These are phyloP conservation scores for Adansonia grandidieri DNA, from an alignment of 441 rosid genomes.

Conservation along the genomic window DNA sequence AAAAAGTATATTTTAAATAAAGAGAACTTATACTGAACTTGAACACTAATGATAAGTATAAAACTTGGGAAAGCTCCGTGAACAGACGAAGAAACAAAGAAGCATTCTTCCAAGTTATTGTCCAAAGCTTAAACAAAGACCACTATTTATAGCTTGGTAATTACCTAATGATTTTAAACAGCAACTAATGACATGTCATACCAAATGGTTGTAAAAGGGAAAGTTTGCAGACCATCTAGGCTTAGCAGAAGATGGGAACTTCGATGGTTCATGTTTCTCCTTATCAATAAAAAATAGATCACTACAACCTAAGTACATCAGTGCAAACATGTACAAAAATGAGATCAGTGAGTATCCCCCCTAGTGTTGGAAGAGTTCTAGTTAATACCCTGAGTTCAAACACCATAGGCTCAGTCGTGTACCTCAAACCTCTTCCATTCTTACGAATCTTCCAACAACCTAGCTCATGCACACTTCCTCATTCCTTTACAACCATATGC, in stretches of 20 bases:
- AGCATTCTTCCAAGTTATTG: neutral
- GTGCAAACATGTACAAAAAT: neutral
- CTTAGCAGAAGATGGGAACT: neutral
- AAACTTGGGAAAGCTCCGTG: neutral
- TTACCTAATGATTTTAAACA: neutral
- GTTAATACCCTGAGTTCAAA: neutral
- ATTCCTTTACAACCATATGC: neutral
- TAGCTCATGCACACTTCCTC: neutral
- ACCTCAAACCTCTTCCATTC: neutral
- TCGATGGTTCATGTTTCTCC: neutral
- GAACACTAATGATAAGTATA: neutral
- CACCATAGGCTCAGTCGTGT: neutral
- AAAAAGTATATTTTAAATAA: neutral
- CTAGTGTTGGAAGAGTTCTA: neutral
- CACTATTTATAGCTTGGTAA: neutral
- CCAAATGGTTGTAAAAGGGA: neutral
- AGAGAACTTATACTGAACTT: neutral
- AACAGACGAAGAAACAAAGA: neutral
- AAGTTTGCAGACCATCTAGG: neutral
- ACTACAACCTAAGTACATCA: neutral
- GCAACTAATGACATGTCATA: neutral
- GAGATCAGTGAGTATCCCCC: neutral
- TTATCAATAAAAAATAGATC: neutral
- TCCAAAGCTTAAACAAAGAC: neutral
- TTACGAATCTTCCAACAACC: neutral